phyloP scores from a whole-genome alignment of 129 eudicot genomes.

The carrot (Daucus carota) region DH1_v3.0 NC_030387.2:28264001-28264500 shows the following conservation, averaged over 20 bases:
- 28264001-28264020: slow-evolving; percentile 18
- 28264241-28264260: neutral
- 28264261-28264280: neutral
- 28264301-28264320: neutral
- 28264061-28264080: neutral
- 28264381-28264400: neutral
- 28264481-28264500: neutral
- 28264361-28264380: neutral
- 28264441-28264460: neutral
- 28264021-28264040: slow-evolving; percentile 20
- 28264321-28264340: neutral
- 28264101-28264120: neutral
- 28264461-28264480: too few relatives aligned
- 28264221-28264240: neutral
- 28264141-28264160: neutral
- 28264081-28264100: neutral
- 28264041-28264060: neutral
- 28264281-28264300: neutral
- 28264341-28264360: neutral
- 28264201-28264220: neutral
- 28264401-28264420: neutral
- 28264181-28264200: neutral
- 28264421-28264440: neutral
- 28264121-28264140: neutral
- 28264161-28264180: neutral